Percentiles rank a stretch among this genome's conserved stretches.
Evolutionary conservation across 768 basidiomycete genomes (phyloP).

Genomic region (Grammothele lineata): DNA sequence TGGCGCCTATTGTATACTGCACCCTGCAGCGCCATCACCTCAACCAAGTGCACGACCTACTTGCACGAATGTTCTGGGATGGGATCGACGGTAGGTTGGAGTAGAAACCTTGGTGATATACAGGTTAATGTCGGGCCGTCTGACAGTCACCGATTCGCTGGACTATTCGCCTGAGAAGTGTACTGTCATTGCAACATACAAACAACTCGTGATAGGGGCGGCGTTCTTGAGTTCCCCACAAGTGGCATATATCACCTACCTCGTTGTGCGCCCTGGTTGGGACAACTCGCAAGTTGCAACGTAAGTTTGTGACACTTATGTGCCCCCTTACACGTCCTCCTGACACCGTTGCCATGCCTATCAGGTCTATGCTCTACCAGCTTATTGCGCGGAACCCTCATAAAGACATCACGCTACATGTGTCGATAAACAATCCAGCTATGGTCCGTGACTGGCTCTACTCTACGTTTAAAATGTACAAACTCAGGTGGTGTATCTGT

Average conservation of each 20-base stretch:
- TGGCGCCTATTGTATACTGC: conserved; percentile 59
- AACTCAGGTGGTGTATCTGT: neutral
- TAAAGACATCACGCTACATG: conserved; percentile 78
- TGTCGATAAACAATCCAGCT: conserved; percentile 76
- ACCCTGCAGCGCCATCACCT: conserved; percentile 57
- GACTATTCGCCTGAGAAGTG: conserved; percentile 65
- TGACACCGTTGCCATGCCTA: too few relatives aligned
- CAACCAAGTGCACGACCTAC: conserved; percentile 65
- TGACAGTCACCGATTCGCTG: conserved; percentile 64
- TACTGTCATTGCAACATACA: conserved; percentile 74
- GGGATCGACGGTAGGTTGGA: conserved; percentile 61
- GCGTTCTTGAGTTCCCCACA: conserved; percentile 75
- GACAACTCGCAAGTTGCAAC: conserved; percentile 76
- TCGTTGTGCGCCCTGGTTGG: conserved; percentile 78
- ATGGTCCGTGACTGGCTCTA: conserved; percentile 23
- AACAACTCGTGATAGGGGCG: conserved; percentile 64
- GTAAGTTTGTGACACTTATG: too few relatives aligned
- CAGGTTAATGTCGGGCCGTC: neutral
- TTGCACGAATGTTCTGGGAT: conserved; percentile 68
- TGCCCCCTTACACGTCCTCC: too few relatives aligned
- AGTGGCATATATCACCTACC: conserved; percentile 81
- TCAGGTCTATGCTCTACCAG: conserved; percentile 74
- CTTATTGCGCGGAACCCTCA: conserved; percentile 66
- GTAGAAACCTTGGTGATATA: neutral
- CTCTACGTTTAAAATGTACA: neutral